Evolutionary conservation across 1,139 yeast species (phyloP), one percentile per base, ranked within the genome.

Genomic region (Nakaseomyces delphensis): DNA sequence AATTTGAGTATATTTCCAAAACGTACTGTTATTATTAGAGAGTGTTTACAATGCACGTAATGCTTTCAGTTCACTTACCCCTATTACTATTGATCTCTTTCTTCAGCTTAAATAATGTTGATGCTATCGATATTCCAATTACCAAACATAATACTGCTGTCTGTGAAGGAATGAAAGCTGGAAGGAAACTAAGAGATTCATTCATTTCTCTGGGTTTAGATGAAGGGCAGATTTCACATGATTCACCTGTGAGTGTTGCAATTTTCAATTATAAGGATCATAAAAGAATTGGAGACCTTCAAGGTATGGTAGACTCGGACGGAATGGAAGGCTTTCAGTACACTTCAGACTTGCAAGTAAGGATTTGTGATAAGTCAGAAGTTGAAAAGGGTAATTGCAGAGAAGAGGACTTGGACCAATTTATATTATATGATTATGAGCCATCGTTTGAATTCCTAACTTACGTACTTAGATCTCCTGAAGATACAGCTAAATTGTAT

Each of bases 141-240:
- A 14, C 18, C 10, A 5, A 4, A 10, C 2, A 7, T 1, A 16
- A 31, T 18, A 2, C 9, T 11, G 2, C 10, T 18, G 13, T 4
- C 10, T 31, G 35, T 31, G 23, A 16, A 7, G 35, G 35, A 7
- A 31, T 31, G 35, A 31, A 31, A 19, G 35, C 35, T 31, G 35
- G 35, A 7, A 31, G 11, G 35, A 31, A 31, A 3, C 16, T 18
- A 19, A 23, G 35, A 4, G 35, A 31, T 11, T 31, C 35, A 8
- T 8, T n/a, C 23, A 31, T 31, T 7, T 18, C 35, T 19, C 15
- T 31, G 13, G 23, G 11, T 31, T 10, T 31, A 14, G 13, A 4
- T 9, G 18, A 31, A 10, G 21, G 4, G 8, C 18, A 31, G 4
- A 18, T 31, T 11, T 31, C 35, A 16, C 23, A 31, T 4, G 35